Conservation (phyloP, 1,284 basidiomycete species). For the Ceratobasidium sp. region DNA sequence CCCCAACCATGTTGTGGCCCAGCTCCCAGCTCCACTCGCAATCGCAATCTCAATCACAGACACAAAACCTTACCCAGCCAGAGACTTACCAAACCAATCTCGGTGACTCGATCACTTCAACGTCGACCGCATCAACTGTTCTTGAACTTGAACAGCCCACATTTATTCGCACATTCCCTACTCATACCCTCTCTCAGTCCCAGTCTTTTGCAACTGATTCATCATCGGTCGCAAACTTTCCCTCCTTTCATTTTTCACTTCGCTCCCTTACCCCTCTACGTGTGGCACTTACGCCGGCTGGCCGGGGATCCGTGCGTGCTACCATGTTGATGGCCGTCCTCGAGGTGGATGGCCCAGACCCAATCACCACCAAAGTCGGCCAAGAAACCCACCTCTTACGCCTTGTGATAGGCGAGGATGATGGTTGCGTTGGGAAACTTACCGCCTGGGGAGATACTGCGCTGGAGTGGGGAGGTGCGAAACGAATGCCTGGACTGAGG, state of each 20-base stretch:
- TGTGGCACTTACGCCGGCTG: slow-evolving; percentile 49
- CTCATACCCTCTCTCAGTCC: slow-evolving; percentile 29
- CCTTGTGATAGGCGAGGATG: slow-evolving; percentile 71
- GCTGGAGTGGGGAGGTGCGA: slow-evolving; percentile 68
- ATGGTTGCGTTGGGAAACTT: slow-evolving; percentile 67
- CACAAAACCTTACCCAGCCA: slow-evolving; percentile 1
- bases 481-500: slow-evolving; percentile 51
- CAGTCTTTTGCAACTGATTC: slow-evolving; percentile 6
- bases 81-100: slow-evolving; percentile 9
- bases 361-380: slow-evolving; percentile 68
- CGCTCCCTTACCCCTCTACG: slow-evolving; percentile 44
- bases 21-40: neutral
- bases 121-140: slow-evolving; percentile 17
- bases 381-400: slow-evolving; percentile 69
- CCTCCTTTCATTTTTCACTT: slow-evolving; percentile 44
- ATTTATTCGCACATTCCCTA: slow-evolving; percentile 22
- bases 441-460: slow-evolving; percentile 78
- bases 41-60: slow-evolving; percentile 6
- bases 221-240: slow-evolving; percentile 43
- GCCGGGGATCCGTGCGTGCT: slow-evolving; percentile 47
- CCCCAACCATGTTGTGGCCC: slow-evolving; percentile 9
- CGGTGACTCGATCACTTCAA: slow-evolving; percentile 21
- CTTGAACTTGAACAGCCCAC: slow-evolving; percentile 6
- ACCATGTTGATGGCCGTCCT: slow-evolving; percentile 67
- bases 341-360: slow-evolving; percentile 76